These are phyloP conservation scores for Monosporozyma yasuniensis DNA, from an alignment of 805 yeast genomes.

Conservation along the genomic window DNA sequence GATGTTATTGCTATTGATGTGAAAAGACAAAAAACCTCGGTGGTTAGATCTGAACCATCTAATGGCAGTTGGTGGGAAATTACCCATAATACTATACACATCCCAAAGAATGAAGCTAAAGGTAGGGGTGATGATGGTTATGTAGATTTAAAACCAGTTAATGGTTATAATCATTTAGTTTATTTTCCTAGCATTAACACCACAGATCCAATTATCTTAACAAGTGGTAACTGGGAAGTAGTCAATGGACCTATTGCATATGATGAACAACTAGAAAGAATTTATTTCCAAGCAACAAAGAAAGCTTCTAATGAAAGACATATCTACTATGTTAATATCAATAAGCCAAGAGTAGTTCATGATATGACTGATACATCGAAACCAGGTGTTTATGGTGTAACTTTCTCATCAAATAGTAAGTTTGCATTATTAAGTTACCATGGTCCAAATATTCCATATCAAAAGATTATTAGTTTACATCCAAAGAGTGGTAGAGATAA, in stretches of 20 bases:
- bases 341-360: slow-evolving; percentile 32
- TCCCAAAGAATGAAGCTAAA: slow-evolving; percentile 41
- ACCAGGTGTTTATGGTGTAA: slow-evolving; percentile 59
- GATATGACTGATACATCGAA: slow-evolving; percentile 42
- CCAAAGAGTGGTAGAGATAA: slow-evolving; percentile 14
- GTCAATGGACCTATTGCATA: slow-evolving; percentile 58
- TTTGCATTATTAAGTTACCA: slow-evolving; percentile 59
- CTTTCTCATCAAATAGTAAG: slow-evolving; percentile 74
- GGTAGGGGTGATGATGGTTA: slow-evolving; percentile 56
- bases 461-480: slow-evolving; percentile 54
- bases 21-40: slow-evolving; percentile 24
- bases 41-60: slow-evolving; percentile 41
- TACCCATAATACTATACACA: slow-evolving; percentile 49
- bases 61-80: slow-evolving; percentile 74
- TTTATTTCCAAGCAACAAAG: slow-evolving; percentile 61
- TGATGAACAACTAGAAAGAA: slow-evolving; percentile 43
- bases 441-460: slow-evolving; percentile 79
- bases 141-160: slow-evolving; percentile 62
- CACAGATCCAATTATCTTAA: slow-evolving; percentile 47
- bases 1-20: slow-evolving; percentile 50
- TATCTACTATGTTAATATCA: slow-evolving; percentile 57
- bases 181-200: slow-evolving; percentile 67
- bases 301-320: slow-evolving; percentile 80
- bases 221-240: slow-evolving; percentile 88
- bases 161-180: slow-evolving; percentile 68